Evolutionary conservation across 176 grass and related monocot genomes (phyloP), one percentile per base, ranked within the genome.

Genomic region (Oryza nivara): DNA sequence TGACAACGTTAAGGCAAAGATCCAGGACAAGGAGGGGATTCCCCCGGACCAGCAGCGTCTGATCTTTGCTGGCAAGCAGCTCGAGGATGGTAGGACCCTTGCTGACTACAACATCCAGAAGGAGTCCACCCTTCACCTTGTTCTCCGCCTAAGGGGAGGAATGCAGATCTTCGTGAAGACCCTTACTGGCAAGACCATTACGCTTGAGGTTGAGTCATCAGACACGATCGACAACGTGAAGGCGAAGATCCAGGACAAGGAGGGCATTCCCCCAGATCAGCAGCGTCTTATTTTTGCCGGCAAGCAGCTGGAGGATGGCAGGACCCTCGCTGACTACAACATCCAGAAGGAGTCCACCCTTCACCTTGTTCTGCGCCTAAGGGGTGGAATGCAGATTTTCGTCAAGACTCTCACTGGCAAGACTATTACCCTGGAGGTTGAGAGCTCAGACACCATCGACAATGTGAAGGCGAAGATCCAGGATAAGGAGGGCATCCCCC

Each of bases 401-500:
- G 92, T 92, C 0, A 94, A 94, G 74, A 94, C 92, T 48, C 44
- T 95, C 1, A 95, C 93, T 0, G 93, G 90, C 1, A 95, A 95
- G 88, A 92, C 93, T 3, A 92, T 95, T 51, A 95, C 93, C 8
- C 23, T 95, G 0, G 93, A 95, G 76, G 93, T 95, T 0, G 90
- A 95, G 67, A 80, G 72, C 0, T 95, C 93, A 0, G 93, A 95
- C 61, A 95, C 88, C 56, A 92, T 94, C 0, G 92, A 94, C 75
- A 94, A 94, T 0, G 92, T 94, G 0, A 94, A 94, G 85, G 92
- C 92, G 0, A 94, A 94, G 80, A 94, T 94, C 19, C 92, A 94
- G 76, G 89, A 94, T 72, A 94, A 94, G 83, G 92, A 94, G 76
- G 92, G 92, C 3, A 94, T 94, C 0, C 92, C 92, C 9, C 92